Conservation (phyloP, 306 rosid species). For the Inga oerstediana region DNA sequence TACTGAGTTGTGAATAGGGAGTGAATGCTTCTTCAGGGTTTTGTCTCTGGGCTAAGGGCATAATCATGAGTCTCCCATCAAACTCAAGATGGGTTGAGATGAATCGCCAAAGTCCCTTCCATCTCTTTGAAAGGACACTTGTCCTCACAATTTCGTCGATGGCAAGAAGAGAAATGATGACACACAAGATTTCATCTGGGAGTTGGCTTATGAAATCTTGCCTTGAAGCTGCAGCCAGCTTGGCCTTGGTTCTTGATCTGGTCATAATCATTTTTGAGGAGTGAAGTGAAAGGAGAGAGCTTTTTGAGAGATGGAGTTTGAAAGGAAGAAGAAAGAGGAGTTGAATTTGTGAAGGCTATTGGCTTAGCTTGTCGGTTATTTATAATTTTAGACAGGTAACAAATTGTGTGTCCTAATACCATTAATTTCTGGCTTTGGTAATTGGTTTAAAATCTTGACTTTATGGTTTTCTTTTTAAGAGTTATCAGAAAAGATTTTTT, state of each 20-base stretch:
- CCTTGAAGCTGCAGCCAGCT: not conserved
- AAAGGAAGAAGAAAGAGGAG: not conserved
- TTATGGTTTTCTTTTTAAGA: not conserved
- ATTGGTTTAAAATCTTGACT: not conserved
- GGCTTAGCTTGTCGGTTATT: not conserved
- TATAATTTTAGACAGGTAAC: not conserved
- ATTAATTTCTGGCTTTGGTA: not conserved
- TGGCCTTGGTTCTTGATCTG: constrained; percentile 2
- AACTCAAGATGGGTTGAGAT: not conserved
- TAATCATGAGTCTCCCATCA: not conserved
- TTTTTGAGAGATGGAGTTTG: not conserved
- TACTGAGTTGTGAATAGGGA: not conserved
- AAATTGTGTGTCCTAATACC: not conserved
- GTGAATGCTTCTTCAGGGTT: not conserved
- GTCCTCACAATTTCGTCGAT: not conserved
- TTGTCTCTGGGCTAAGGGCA: not conserved
- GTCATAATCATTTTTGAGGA: not conserved
- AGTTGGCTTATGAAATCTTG: not conserved
- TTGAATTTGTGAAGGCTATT: not conserved
- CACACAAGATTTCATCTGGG: not conserved
- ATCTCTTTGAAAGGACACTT: not conserved
- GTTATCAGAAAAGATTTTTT: not conserved
- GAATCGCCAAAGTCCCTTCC: not conserved
- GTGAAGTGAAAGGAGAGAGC: not conserved
- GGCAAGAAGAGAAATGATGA: not conserved